These are phyloP conservation scores for Leccinum subtestaceum DNA, from an alignment of 768 basidiomycete genomes.

Conservation along the genomic window DNA sequence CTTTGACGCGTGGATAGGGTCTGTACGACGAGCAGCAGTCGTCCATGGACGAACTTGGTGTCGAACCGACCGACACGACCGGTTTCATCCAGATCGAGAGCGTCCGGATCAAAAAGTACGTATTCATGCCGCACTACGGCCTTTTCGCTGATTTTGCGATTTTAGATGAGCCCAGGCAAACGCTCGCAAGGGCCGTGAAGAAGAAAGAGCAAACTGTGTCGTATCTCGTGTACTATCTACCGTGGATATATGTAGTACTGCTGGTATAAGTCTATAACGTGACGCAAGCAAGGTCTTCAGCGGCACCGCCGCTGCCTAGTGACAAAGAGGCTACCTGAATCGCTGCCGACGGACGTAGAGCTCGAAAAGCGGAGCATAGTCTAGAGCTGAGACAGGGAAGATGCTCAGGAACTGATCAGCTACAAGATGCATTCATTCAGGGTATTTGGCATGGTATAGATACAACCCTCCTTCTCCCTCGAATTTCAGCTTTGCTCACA, in stretches of 20 bases:
- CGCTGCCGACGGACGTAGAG: too few relatives aligned
- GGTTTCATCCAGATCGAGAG: slow-evolving; percentile 98
- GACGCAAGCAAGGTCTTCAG: too few relatives aligned
- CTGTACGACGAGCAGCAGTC: slow-evolving; percentile 94
- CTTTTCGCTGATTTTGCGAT: slow-evolving; percentile 1
- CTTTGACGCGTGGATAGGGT: slow-evolving; percentile 46
- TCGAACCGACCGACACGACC: slow-evolving; percentile 92
- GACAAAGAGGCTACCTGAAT: too few relatives aligned
- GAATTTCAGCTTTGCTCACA: too few relatives aligned
- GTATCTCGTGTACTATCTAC: slow-evolving; percentile 7
- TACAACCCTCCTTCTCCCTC: background rate
- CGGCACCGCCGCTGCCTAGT: too few relatives aligned
- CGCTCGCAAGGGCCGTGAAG: slow-evolving; percentile 61
- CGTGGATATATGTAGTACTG: background rate
- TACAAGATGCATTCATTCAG: too few relatives aligned
- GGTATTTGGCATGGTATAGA: too few relatives aligned
- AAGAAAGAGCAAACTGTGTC: background rate
- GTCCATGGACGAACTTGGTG: slow-evolving; percentile 98
- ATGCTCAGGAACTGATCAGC: too few relatives aligned
- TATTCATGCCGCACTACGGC: slow-evolving; percentile 6
- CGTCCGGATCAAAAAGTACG: slow-evolving; percentile 95
- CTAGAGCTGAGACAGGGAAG: too few relatives aligned
- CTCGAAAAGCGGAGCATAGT: too few relatives aligned
- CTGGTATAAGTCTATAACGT: too few relatives aligned
- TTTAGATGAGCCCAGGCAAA: slow-evolving; percentile 84